Percentiles rank a stretch among this genome's conserved stretches.
phyloP scores from a whole-genome alignment of 106 monocot genomes.

The Iris macrosiphon region DNA sequence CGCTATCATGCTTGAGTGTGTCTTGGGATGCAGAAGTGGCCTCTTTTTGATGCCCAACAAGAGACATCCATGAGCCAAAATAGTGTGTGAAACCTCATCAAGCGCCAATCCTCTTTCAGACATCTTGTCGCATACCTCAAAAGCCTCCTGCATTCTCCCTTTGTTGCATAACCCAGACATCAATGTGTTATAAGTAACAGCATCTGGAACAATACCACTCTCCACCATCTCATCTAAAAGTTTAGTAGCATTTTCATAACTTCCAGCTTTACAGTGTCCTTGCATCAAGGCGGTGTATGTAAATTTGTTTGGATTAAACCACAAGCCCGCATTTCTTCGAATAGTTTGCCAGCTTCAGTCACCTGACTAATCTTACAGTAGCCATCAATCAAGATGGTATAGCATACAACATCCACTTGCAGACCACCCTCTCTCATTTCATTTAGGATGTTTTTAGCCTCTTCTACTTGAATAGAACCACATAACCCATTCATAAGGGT shows the following conservation, averaged over 20 bases:
- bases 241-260: constrained; percentile 37
- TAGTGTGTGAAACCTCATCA: constrained; percentile 45
- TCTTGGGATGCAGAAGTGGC: constrained; percentile 9
- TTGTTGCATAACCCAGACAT: constrained; percentile 55
- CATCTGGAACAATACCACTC: constrained; percentile 53
- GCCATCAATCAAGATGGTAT: constrained; percentile 72
- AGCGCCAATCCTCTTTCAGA: constrained; percentile 26
- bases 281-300: constrained; percentile 83
- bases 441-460: constrained; percentile 45
- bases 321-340: constrained; percentile 48
- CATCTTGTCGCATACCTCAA: constrained; percentile 39
- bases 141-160: constrained; percentile 47
- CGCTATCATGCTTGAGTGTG: constrained; percentile 1
- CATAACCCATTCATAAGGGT: constrained; percentile 77
- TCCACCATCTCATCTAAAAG: constrained; percentile 66
- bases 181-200: constrained; percentile 56
- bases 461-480: constrained; percentile 46
- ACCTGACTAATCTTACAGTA: constrained; percentile 70
- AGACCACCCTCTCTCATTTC: constrained; percentile 43
- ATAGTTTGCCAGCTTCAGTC: constrained; percentile 38
- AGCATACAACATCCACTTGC: constrained; percentile 57
- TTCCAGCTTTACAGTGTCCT: constrained; percentile 50
- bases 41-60: constrained; percentile 22
- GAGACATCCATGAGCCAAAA: constrained; percentile 44
- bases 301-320: constrained; percentile 70